Evolutionary conservation across 805 yeast species (phyloP).

Genomic region (Tetrapisispora iriomotensis): DNA sequence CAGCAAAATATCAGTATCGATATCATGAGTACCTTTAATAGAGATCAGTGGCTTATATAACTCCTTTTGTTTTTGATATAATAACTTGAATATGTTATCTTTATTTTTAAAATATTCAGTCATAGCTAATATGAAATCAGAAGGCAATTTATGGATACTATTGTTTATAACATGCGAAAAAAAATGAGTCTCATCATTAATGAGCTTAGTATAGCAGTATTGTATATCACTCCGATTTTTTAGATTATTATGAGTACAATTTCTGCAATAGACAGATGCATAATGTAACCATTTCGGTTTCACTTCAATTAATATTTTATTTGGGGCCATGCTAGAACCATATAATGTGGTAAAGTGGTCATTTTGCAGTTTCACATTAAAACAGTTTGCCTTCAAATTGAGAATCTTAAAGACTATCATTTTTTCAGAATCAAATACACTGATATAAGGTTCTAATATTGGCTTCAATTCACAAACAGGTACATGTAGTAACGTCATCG

Average conservation of each 20-base stretch:
- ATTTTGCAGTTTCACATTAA: slow-evolving; percentile 1
- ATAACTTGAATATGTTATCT: slow-evolving; percentile 15
- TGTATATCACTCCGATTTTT: slow-evolving; percentile 13
- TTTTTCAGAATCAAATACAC: slow-evolving; percentile 7
- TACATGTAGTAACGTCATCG: slow-evolving; percentile 9
- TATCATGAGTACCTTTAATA: slow-evolving; percentile 5
- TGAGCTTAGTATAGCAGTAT: slow-evolving; percentile 18
- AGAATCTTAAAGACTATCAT: slow-evolving; percentile 13
- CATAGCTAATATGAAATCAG: slow-evolving; percentile 10
- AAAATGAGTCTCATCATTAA: slow-evolving; percentile 9
- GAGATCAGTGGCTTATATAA: slow-evolving; percentile 2
- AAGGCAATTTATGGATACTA: slow-evolving; percentile 6
- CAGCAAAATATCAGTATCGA: slow-evolving; percentile 12
- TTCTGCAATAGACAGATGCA: slow-evolving; percentile 17
- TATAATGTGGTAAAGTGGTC: slow-evolving; percentile 22
- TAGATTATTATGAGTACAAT: slow-evolving; percentile 21
- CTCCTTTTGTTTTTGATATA: slow-evolving; percentile 18
- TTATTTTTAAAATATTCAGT: slow-evolving; percentile 13
- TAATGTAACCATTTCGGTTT: slow-evolving; percentile 28
- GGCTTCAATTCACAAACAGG: background rate
- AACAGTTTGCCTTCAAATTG: slow-evolving; percentile 10
- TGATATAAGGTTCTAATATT: slow-evolving; percentile 3
- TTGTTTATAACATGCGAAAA: slow-evolving; percentile 4
- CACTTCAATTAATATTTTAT: slow-evolving; percentile 17
- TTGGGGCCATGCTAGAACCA: background rate